Percentiles rank a stretch among this genome's conserved stretches.
Evolutionary conservation across 164 flowering plant species (phyloP).

Genomic region (Berberis vulgaris): DNA sequence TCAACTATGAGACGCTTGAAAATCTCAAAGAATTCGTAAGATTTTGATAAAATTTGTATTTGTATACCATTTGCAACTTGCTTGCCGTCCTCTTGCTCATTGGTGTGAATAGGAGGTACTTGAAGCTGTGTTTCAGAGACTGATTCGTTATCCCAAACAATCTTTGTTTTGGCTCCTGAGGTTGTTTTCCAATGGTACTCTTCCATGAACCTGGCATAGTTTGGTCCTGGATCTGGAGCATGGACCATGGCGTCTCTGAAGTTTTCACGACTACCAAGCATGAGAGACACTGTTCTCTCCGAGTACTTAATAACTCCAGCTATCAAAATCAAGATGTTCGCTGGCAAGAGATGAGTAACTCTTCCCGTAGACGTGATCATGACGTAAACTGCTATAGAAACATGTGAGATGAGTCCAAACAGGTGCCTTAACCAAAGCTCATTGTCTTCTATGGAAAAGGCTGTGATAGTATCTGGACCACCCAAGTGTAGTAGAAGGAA

Average conservation of each 20-base stretch:
- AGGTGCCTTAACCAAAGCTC: background rate
- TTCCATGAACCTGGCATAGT: constrained; percentile 1
- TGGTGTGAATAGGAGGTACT: too few species aligned
- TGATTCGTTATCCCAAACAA: background rate
- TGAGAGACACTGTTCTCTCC: constrained; percentile 4
- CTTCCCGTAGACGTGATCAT: background rate
- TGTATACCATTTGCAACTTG: background rate
- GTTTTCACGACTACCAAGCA: background rate
- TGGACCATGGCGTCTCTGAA: background rate
- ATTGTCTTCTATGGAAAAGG: background rate
- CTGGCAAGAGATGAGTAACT: background rate
- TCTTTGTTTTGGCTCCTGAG: background rate
- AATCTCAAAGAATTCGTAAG: background rate
- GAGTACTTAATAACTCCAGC: constrained; percentile 2
- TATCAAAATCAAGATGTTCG: background rate
- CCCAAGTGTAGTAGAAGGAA: background rate
- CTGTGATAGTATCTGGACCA: background rate
- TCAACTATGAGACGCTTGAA: constrained; percentile 22
- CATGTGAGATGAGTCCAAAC: background rate
- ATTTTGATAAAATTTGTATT: background rate
- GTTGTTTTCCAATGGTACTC: background rate
- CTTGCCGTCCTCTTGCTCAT: background rate
- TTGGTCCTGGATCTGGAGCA: constrained; percentile 1
- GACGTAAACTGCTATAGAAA: background rate
- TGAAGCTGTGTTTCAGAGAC: background rate